Evolutionary conservation across 2,329 filamentous ascomycete species (phyloP).

Genomic region (Monilinia vaccinii-corymbosi): DNA sequence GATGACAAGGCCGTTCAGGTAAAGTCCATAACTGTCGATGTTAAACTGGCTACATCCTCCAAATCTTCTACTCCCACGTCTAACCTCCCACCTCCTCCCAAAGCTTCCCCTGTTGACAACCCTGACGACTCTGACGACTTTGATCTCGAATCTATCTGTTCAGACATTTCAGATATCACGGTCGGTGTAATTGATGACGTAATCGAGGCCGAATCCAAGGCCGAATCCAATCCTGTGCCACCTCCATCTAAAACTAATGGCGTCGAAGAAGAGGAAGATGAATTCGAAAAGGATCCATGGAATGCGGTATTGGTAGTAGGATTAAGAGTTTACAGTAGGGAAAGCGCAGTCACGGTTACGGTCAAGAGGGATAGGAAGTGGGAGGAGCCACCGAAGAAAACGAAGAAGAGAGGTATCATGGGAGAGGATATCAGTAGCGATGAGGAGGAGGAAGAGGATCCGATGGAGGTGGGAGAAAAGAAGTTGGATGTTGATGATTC

Average conservation of each 20-base stretch:
- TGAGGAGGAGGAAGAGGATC: conserved; percentile 11
- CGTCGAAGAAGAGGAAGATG: conserved; percentile 42
- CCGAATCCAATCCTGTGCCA: too few species aligned
- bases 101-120: background rate
- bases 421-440: conserved; percentile 40
- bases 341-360: conserved; percentile 22
- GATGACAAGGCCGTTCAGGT: background rate
- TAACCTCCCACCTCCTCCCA: background rate
- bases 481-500: conserved; percentile 12
- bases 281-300: conserved; percentile 49
- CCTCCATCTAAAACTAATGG: conserved; percentile 10
- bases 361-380: conserved; percentile 20
- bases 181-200: conserved; percentile 15
- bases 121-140: conserved; percentile 7
- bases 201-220: conserved; percentile 13
- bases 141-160: conserved; percentile 17
- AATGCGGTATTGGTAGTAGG: conserved; percentile 55
- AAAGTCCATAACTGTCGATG: background rate
- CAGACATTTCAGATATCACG: conserved; percentile 18
- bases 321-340: conserved; percentile 50
- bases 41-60: background rate
- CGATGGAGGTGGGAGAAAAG: conserved; percentile 9
- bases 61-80: background rate
- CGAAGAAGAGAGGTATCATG: conserved; percentile 29
- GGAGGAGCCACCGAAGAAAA: conserved; percentile 17